These are phyloP conservation scores for Thamnidium elegans DNA, from an alignment of 192 early-diverging fungal genomes.

Conservation along the genomic window DNA sequence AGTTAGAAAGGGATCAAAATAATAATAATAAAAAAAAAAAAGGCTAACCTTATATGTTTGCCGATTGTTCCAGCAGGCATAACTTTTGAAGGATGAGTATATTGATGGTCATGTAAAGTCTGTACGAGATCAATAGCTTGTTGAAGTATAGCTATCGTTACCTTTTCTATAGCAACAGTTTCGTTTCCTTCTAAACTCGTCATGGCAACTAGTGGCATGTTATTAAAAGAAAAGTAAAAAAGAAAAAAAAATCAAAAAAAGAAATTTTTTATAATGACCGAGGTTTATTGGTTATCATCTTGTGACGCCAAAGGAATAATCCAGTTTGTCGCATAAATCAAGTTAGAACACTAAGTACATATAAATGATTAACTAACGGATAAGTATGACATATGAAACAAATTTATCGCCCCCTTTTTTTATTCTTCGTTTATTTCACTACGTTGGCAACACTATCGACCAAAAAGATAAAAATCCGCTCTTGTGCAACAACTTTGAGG, in stretches of 20 bases:
- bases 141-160: slow-evolving; percentile 16
- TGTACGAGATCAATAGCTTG: slow-evolving; percentile 29
- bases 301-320: no score
- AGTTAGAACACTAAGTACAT: no score
- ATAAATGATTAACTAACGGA: no score
- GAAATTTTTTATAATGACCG: no score
- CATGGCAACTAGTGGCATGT: slow-evolving; percentile 1
- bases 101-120: slow-evolving; percentile 32
- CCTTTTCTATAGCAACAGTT: background rate
- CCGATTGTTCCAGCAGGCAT: slow-evolving; percentile 48
- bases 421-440: no score
- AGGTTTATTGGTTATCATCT: no score
- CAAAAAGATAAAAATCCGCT: no score
- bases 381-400: no score
- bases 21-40: background rate
- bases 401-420: no score
- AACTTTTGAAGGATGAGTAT: slow-evolving; percentile 34
- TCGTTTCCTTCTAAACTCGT: background rate
- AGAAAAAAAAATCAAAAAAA: background rate
- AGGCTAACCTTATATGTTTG: slow-evolving; percentile 45
- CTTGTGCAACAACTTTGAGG: no score
- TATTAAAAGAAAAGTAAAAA: background rate
- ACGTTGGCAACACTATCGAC: no score
- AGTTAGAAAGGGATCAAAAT: background rate
- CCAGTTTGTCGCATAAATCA: no score